phyloP scores from a whole-genome alignment of 2,329 filamentous ascomycete species.

The Neospermospora avenae region DNA sequence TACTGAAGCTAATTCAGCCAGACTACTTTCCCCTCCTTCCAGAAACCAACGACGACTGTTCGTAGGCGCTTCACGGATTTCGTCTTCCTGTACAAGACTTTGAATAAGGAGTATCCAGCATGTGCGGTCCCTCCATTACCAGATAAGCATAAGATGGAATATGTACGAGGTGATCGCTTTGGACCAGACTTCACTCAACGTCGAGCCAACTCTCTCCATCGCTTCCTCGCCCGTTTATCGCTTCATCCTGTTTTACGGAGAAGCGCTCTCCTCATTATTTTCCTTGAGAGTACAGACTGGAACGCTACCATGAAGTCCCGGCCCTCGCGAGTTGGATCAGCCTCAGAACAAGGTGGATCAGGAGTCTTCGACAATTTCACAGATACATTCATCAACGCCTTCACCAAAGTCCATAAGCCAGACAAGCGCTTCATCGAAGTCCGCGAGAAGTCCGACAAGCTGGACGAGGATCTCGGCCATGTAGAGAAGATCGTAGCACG shows the following conservation, averaged over 20 bases:
- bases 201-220: constrained; percentile 83
- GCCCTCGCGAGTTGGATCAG: constrained; percentile 59
- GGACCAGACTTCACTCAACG: constrained; percentile 87
- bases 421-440: constrained; percentile 95
- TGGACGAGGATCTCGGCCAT: constrained; percentile 88
- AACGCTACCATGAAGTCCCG: constrained; percentile 90
- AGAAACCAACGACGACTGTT: constrained; percentile 73
- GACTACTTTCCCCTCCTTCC: constrained; percentile 94
- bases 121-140: constrained; percentile 91
- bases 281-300: constrained; percentile 93
- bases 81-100: constrained; percentile 89
- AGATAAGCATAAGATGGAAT: constrained; percentile 99
- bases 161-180: constrained; percentile 94
- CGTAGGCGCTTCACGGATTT: constrained; percentile 97
- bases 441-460: constrained; percentile 84
- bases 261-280: constrained; percentile 77
- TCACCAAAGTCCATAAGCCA: constrained; percentile 92
- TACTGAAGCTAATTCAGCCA: constrained; percentile 39
- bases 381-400: constrained; percentile 95
- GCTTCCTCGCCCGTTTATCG: constrained; percentile 82
- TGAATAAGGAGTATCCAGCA: constrained; percentile 83
- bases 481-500: constrained; percentile 95
- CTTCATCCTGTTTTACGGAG: constrained; percentile 86
- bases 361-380: constrained; percentile 94
- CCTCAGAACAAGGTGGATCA: constrained; percentile 47